Conservation (phyloP, 1,284 basidiomycete species). For the Cryptococcus wingfieldii region DNA sequence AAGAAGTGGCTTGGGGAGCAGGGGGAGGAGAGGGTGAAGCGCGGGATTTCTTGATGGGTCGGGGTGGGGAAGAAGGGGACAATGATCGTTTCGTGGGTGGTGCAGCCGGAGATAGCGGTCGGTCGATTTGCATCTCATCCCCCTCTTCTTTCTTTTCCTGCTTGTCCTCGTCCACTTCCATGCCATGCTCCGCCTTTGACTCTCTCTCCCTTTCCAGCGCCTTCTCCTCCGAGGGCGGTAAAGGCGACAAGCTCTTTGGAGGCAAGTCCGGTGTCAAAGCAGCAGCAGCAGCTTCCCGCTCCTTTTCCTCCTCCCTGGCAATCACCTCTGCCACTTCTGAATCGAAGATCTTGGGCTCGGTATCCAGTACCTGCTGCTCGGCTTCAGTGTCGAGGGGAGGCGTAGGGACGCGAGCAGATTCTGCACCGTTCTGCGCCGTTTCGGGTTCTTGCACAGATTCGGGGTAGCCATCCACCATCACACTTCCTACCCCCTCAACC, state of each 20-base stretch:
- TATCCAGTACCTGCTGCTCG: not conserved
- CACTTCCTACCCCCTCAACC: slow-evolving; percentile 12
- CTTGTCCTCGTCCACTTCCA: slow-evolving; percentile 9
- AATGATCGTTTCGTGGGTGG: not conserved
- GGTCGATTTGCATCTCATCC: slow-evolving; percentile 1
- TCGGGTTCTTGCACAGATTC: not conserved
- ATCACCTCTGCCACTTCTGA: slow-evolving; percentile 20
- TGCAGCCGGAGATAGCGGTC: not conserved
- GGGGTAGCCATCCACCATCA: slow-evolving; percentile 20
- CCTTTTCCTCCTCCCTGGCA: slow-evolving; percentile 24
- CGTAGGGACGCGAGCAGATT: not conserved
- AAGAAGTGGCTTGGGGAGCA: slow-evolving; percentile 6
- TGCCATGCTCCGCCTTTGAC: not conserved
- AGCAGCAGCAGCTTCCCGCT: slow-evolving; percentile 20
- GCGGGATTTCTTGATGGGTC: slow-evolving; percentile 6
- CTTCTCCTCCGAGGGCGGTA: slow-evolving; percentile 1
- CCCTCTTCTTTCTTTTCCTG: slow-evolving; percentile 1
- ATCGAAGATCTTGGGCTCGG: slow-evolving; percentile 23
- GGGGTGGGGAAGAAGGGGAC: not conserved
- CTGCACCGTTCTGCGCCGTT: not conserved
- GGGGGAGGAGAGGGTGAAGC: slow-evolving; percentile 1
- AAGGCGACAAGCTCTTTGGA: slow-evolving; percentile 16
- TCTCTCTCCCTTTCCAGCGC: not conserved
- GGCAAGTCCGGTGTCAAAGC: slow-evolving; percentile 16
- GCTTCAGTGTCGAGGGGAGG: not conserved